Conservation (phyloP, 2,329 filamentous ascomycete genomes). For the Pseudogymnoascus sp. region DNA sequence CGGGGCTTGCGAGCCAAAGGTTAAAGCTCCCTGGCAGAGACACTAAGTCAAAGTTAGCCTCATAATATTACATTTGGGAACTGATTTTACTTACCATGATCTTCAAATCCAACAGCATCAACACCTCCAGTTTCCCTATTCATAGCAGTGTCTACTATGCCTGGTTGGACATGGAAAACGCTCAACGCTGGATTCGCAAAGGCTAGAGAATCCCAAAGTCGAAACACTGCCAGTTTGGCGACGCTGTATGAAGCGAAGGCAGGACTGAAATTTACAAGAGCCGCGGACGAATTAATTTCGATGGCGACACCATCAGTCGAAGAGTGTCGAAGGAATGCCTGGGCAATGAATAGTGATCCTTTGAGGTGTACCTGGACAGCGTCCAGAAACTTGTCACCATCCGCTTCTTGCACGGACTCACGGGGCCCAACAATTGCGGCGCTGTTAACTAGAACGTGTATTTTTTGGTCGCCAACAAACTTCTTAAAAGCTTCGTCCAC, state of each 20-base stretch:
- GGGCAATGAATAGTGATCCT: slow-evolving; percentile 28
- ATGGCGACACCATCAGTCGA: slow-evolving; percentile 29
- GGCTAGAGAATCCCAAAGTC: slow-evolving; percentile 27
- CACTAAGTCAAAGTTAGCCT: slow-evolving; percentile 19
- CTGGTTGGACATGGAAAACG: slow-evolving; percentile 31
- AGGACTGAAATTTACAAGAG: slow-evolving; percentile 28
- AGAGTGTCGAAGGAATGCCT: slow-evolving; percentile 31
- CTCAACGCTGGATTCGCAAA: slow-evolving; percentile 25
- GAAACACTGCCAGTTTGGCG: slow-evolving; percentile 27
- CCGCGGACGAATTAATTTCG: slow-evolving; percentile 30
- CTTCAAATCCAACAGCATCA: slow-evolving; percentile 21
- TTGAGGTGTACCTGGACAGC: slow-evolving; percentile 31
- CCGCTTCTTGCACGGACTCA: slow-evolving; percentile 25
- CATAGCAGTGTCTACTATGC: slow-evolving; percentile 26
- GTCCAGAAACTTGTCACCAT: slow-evolving; percentile 29
- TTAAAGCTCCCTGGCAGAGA: slow-evolving; percentile 21
- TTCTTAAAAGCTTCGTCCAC: slow-evolving; percentile 30
- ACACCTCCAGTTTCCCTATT: slow-evolving; percentile 23
- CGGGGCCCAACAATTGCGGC: slow-evolving; percentile 29
- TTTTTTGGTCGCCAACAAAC: slow-evolving; percentile 26
- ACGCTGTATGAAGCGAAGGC: slow-evolving; percentile 24
- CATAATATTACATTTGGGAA: background rate
- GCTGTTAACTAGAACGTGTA: slow-evolving; percentile 36
- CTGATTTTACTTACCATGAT: slow-evolving; percentile 25
- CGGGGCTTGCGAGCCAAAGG: slow-evolving; percentile 26